Percentiles rank a stretch among this genome's conserved stretches.
phyloP scores from a whole-genome alignment of 305 asterid genomes.

The Rubia tinctorum region DNA sequence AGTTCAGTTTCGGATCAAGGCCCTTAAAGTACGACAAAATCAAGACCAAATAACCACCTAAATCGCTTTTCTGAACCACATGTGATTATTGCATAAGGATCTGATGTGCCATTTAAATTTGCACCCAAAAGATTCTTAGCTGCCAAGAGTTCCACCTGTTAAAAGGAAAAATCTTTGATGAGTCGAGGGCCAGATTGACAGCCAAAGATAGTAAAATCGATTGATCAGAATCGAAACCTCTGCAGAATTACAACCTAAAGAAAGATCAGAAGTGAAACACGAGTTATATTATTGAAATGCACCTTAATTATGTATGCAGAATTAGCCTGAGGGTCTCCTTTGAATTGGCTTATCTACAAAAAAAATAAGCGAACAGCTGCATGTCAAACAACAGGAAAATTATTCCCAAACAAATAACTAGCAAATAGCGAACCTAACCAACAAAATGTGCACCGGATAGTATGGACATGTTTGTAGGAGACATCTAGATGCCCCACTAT shows the following conservation, averaged over 20 bases:
- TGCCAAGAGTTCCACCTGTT: constrained; percentile 91
- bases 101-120: constrained; percentile 86
- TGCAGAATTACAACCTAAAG: background rate
- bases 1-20: background rate
- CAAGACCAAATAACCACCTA: constrained; percentile 52
- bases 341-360: constrained; percentile 67
- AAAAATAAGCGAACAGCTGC: constrained; percentile 82
- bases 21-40: background rate
- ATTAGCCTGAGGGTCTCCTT: constrained; percentile 44
- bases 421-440: background rate
- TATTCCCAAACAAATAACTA: constrained; percentile 33
- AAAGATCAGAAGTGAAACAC: background rate
- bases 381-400: constrained; percentile 46
- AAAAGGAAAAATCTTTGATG: constrained; percentile 15
- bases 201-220: background rate
- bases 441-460: background rate
- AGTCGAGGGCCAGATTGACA: constrained; percentile 8
- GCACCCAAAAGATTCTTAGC: constrained; percentile 91
- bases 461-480: background rate
- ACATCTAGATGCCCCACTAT: background rate
- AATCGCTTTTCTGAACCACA: constrained; percentile 85
- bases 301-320: constrained; percentile 73
- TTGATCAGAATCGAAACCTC: background rate
- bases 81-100: constrained; percentile 88
- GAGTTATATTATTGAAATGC: constrained; percentile 10